Evolutionary conservation across 805 yeast species (phyloP), one percentile per base, ranked within the genome.

Genomic region (Spathaspora gorwiae): DNA sequence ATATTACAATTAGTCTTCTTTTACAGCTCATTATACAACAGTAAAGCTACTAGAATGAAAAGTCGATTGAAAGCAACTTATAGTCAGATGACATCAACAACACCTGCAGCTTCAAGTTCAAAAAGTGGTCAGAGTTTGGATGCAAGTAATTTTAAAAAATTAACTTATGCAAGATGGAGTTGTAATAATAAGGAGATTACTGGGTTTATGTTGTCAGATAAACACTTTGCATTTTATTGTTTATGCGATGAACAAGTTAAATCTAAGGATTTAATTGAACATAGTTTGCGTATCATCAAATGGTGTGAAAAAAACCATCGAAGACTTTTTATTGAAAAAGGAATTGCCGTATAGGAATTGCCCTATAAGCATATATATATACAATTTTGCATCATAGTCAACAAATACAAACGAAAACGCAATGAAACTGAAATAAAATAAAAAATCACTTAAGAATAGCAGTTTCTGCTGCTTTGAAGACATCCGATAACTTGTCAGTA

Each of bases 241-340:
- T 44, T 72, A 37, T 58, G 67, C 36, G 55, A 58, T n/a, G 78
- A 81, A 1, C 57, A 70, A 7, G 73, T 80, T 13, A 73, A 77
- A 37, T 79, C 82, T 37, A 78, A 78, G 35, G 71, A 76, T 0
- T 64, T 90, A 47, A 75, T 84, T 12, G 68, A 68, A 15, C 80
- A 87, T 48, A 83, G 90, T 35, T 73, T 80, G 42, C 70, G 73
- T 15, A 79, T 89, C 11, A 80, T 86, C 7, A 72, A 73, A 40
- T 90, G 97, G 96, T 83, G 95, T 54, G 73, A 78, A 48, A 79
- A 74, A 50, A 78, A 87, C 52, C 85, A 85, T 50, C 80, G 79
- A 43, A 67, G 94, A 35, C 60, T 89, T 32, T 89, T 88, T 59
- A 80, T 43, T 26, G 9, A 15, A 27, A 26, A 38, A 11, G 31